Percentiles rank a stretch among this genome's conserved stretches.
Evolutionary conservation across 345 rosid species (phyloP).

Genomic region (Hibiscus syriacus): DNA sequence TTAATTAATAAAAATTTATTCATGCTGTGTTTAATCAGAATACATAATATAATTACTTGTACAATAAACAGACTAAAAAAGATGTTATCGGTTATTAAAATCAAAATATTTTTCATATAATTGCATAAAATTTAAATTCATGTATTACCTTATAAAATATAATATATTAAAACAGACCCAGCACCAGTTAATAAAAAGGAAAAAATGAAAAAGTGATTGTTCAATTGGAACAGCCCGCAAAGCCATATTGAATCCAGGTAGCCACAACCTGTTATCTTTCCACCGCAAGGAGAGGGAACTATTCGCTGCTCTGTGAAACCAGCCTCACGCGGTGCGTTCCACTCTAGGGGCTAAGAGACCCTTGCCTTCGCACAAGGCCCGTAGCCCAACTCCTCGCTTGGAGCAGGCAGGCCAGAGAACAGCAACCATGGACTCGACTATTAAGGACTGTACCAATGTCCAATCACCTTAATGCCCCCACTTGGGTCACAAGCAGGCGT

Average conservation of each 20-base stretch:
- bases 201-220: neutral
- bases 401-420: neutral
- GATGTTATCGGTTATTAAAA: too few relatives aligned
- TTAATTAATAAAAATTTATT: too few relatives aligned
- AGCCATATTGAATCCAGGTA: neutral
- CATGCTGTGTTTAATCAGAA: too few relatives aligned
- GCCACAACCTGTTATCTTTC: neutral
- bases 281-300: neutral
- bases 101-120: too few relatives aligned
- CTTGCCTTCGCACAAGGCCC: neutral
- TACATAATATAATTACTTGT: too few relatives aligned
- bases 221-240: neutral
- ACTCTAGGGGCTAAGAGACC: neutral
- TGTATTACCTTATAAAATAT: too few relatives aligned
- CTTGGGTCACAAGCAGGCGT: neutral
- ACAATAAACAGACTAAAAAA: too few relatives aligned
- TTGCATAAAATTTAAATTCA: too few relatives aligned
- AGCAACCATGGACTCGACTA: neutral
- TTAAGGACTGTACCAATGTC: too few relatives aligned
- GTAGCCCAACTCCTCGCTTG: neutral
- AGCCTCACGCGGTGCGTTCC: slow-evolving; percentile 6
- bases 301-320: slow-evolving; percentile 1
- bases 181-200: too few relatives aligned
- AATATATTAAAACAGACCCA: too few relatives aligned
- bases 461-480: neutral